Evolutionary conservation across 352 stramenopile species (phyloP), one percentile per base, ranked within the genome.

Genomic region (Phytophthora brassicae): DNA sequence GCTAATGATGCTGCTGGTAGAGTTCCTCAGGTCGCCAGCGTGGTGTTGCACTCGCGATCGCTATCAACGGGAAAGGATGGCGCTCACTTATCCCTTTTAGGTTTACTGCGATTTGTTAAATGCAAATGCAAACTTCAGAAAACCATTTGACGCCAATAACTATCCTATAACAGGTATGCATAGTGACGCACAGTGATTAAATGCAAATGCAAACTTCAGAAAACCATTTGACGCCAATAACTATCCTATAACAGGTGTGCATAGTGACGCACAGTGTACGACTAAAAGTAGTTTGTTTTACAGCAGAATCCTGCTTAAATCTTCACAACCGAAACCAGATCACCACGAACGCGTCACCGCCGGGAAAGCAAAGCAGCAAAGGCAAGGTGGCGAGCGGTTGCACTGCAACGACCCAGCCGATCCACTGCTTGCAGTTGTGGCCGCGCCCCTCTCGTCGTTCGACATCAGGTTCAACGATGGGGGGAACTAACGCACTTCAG

Each of bases 381-480:
- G 45, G n/a, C 46, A 59, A 55, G 49, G 45, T 46, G 29, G 16
- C 38, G 60, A n/a, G n/a, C 63, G 36, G 47, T 64, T 64, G 33
- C 53, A 36, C 38, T 52, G 38, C 39, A 22, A 62, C 20, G 53
- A 60, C 42, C 12, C 19, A 5, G 36, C 38, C 31, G 4, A 57
- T 48, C 63, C 39, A 65, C 57, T 63, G 45, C 51, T 67, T 60
- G 57, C 64, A 64, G 51, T 63, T 58, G 38, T 46, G 38, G 8
- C 36, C 17, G 22, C 41, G 39, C 62, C 56, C 56, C 50, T 70
- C 63, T 38, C 43, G 44, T 33, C 20, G 50, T n/a, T 60, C 35
- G 17, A 50, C 41, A 50, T 68, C 51, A 51, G 43, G 64, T 64
- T 64, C 58, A 72, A 72, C 51, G 64, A 72, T 68, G 58, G 58